Evolutionary conservation across 2,329 filamentous ascomycete species (phyloP).

Genomic region (Aciculosporium take): DNA sequence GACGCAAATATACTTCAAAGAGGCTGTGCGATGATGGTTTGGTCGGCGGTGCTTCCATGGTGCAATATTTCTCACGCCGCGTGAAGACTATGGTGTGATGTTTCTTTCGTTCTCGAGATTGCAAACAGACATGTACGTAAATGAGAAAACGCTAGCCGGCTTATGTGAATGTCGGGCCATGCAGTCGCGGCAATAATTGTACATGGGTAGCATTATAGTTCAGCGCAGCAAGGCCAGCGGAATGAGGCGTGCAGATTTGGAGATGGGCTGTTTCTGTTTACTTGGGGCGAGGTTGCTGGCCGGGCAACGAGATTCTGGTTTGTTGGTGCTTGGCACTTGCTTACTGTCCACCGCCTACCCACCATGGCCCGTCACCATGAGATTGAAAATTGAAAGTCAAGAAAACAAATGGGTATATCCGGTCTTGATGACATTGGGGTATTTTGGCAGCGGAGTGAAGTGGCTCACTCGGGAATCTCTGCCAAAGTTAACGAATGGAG

Average conservation of each 20-base stretch:
- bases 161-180: neutral
- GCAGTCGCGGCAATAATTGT: neutral
- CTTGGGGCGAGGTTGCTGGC: neutral
- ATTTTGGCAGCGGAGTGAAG: too few relatives aligned
- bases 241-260: neutral
- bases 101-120: neutral
- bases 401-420: too few relatives aligned
- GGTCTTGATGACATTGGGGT: too few relatives aligned
- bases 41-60: slow-evolving; percentile 23
- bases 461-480: too few relatives aligned
- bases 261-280: slow-evolving; percentile 5
- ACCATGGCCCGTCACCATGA: too few relatives aligned
- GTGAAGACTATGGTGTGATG: neutral
- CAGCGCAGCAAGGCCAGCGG: neutral
- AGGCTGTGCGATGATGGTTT: slow-evolving; percentile 35
- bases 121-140: neutral
- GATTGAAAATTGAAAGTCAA: too few relatives aligned
- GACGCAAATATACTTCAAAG: slow-evolving; percentile 82
- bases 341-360: too few relatives aligned
- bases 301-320: slow-evolving; percentile 1
- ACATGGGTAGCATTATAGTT: neutral
- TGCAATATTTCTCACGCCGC: neutral
- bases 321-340: neutral
- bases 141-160: neutral
- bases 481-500: too few relatives aligned